Evolutionary conservation across 2,329 filamentous ascomycete genomes (phyloP), one percentile per base, ranked within the genome.

Genomic region (Fusarium keratoplasticum): DNA sequence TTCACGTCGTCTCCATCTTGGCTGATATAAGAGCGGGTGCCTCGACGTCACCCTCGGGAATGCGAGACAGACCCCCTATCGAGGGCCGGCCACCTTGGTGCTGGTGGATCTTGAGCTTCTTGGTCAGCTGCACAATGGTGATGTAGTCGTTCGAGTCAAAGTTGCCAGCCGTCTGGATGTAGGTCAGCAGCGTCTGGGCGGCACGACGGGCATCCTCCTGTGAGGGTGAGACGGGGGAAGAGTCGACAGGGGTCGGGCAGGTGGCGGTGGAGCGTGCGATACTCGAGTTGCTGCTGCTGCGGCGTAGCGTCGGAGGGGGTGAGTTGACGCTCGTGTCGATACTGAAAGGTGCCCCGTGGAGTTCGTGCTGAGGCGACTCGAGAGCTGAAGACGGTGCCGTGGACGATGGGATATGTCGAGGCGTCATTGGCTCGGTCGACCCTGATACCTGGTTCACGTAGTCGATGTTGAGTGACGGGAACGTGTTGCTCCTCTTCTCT

Each of bases 161-260:
- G 35, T 95, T 84, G 14, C 91, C 90, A 75, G 93, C 89, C 69
- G 91, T 91, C 76, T 94, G 89, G 81, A 98, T 93, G 80, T 96
- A 98, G 69, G 85, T 92, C 81, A 97, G 89, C 22, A 98, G 90
- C 3, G 95, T 91, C 77, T 96, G 92, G 6, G 97, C 88, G 2
- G 95, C 96, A 61, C 91, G 89, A 42, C 94, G 89, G 5, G 95
- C 95, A 81, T 98, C 95, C 76, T 98, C 95, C 75, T 95, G 93
- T 0, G 92, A 95, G 0, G 93, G 93, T 2, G 93, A 93, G 31
- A 83, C 89, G 2, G 92, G 88, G 59, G 90, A 88, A 44, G 89
- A 88, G 70, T 89, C 85, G 40, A 90, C 85, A 3, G 79, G 71
- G 4, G 77, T 76, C 25, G 76, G 76, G 22, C 75, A 70, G 10